Conservation (phyloP, 441 rosid genomes). For the Adansonia grandidieri region DNA sequence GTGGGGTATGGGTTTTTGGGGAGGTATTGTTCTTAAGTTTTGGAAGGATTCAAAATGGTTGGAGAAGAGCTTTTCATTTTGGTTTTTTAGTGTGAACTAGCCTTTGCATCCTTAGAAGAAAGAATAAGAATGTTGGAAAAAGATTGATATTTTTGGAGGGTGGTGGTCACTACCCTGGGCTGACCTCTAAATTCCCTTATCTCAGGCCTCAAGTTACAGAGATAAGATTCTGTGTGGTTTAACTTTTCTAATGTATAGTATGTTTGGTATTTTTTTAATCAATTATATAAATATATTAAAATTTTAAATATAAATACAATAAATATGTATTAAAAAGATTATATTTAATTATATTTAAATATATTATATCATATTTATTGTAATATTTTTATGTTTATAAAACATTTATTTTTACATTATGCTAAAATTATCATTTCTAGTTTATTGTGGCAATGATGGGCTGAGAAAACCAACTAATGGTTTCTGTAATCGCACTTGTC, state of each 20-base stretch:
- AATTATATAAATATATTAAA: too few species aligned
- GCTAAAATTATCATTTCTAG: neutral
- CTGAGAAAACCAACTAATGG: slow-evolving; percentile 17
- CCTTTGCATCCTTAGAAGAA: slow-evolving; percentile 30
- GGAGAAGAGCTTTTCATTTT: slow-evolving; percentile 20
- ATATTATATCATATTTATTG: too few species aligned
- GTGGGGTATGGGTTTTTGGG: neutral
- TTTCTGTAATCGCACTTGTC: slow-evolving; percentile 26
- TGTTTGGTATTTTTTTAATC: too few species aligned
- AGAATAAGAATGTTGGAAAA: slow-evolving; percentile 42
- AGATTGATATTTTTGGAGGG: neutral
- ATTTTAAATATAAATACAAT: too few species aligned
- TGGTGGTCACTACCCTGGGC: slow-evolving; percentile 27
- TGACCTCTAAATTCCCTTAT: slow-evolving; percentile 31
- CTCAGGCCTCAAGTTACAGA: slow-evolving; percentile 4
- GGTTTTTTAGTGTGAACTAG: slow-evolving; percentile 37
- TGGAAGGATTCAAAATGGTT: slow-evolving; percentile 33
- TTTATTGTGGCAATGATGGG: neutral
- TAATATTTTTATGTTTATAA: too few species aligned
- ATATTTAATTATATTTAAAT: too few species aligned
- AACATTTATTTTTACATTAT: too few species aligned
- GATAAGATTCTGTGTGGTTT: slow-evolving; percentile 20
- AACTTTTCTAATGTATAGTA: too few species aligned
- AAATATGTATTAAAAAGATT: too few species aligned
- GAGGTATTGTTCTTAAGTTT: neutral